These are phyloP conservation scores for Termitomyces sp. DNA, from an alignment of 768 basidiomycete species.

Conservation along the genomic window DNA sequence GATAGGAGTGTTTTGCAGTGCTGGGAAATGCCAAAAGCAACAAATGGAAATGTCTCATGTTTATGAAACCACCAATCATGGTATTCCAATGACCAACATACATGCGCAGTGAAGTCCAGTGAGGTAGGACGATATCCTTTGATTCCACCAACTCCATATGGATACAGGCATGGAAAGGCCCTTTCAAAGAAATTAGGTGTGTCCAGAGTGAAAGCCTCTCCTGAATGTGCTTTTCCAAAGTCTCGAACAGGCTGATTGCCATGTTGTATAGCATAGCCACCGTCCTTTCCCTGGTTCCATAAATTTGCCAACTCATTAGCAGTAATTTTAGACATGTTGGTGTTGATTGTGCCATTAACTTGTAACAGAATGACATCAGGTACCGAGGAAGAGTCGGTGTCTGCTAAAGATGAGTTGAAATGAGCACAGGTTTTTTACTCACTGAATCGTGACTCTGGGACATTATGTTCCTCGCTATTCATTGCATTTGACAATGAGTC, in stretches of 20 bases:
- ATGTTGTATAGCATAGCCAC: not conserved
- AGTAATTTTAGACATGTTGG: not conserved
- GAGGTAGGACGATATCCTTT: not conserved
- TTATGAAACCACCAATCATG: slow-evolving; percentile 24
- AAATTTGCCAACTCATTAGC: not conserved
- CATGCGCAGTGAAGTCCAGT: slow-evolving; percentile 17
- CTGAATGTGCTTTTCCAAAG: not conserved
- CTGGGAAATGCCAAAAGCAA: slow-evolving; percentile 24
- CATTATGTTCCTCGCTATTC: not conserved
- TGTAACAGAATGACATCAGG: not conserved
- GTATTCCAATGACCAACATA: slow-evolving; percentile 16
- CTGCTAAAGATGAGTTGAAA: too few relatives aligned
- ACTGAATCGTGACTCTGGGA: not conserved
- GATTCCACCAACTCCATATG: slow-evolving; percentile 6
- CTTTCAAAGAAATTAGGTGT: slow-evolving; percentile 4
- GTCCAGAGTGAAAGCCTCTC: not conserved
- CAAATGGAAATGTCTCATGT: slow-evolving; percentile 25
- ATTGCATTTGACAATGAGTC: too few relatives aligned
- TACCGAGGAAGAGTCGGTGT: not conserved
- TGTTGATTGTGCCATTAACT: not conserved
- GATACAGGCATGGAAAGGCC: slow-evolving; percentile 12
- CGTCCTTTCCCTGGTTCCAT: not conserved
- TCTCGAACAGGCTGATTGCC: not conserved
- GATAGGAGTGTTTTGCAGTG: slow-evolving; percentile 18
- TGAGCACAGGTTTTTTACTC: too few relatives aligned